A percentile compares a stretch with the other conserved stretches of the same genome.
These are phyloP conservation scores for Dacryopinax primogenitus DNA, from an alignment of 768 basidiomycete species.

Conservation along the genomic window DNA sequence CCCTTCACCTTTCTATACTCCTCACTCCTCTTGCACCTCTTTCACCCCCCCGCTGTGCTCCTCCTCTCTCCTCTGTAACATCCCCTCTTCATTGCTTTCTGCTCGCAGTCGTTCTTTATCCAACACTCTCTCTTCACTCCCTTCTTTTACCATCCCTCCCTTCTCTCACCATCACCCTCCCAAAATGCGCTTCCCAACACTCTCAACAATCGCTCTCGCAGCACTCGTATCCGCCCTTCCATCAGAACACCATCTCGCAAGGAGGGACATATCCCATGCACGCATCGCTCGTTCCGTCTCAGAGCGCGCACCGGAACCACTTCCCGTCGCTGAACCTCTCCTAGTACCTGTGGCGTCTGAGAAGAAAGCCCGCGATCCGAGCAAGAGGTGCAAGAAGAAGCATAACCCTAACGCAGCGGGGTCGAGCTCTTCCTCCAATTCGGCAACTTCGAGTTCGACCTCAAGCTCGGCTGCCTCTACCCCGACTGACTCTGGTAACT, in stretches of 20 bases:
- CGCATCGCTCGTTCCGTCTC: neutral
- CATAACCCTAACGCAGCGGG: neutral
- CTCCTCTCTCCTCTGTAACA: too few species aligned
- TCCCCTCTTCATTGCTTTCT: too few species aligned
- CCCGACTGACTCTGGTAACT: neutral
- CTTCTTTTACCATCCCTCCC: too few species aligned
- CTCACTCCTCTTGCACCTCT: too few species aligned
- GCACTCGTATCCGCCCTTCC: neutral
- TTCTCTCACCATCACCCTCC: too few species aligned
- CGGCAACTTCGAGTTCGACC: neutral
- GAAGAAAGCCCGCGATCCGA: neutral
- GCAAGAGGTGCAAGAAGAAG: slow-evolving; percentile 1
- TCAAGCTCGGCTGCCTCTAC: neutral
- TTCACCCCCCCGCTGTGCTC: too few species aligned
- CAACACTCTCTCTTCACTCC: too few species aligned
- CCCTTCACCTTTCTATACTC: too few species aligned
- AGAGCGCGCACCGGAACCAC: neutral
- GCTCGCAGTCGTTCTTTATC: too few species aligned
- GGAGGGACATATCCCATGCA: neutral
- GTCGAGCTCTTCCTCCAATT: neutral
- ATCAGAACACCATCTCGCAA: neutral
- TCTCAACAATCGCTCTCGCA: neutral
- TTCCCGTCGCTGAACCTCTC: neutral
- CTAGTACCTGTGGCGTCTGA: neutral
- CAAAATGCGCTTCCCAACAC: neutral